Conservation (phyloP, 768 basidiomycete species). For the Amanita molliuscula region DNA sequence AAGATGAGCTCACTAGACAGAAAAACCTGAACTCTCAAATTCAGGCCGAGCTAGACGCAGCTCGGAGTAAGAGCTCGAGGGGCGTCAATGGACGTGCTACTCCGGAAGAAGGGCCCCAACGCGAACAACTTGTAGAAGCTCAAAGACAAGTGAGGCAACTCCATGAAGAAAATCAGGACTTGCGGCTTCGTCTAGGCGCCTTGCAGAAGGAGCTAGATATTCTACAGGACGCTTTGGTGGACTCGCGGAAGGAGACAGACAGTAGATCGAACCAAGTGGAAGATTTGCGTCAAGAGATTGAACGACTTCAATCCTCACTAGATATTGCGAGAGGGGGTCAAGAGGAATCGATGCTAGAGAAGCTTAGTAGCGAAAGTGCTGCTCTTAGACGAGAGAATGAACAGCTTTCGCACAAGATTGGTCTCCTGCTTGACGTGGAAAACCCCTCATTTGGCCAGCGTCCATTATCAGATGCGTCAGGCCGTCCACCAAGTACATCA, state of each 20-base stretch:
- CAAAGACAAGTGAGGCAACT: slow-evolving; percentile 70
- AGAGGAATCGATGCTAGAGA: slow-evolving; percentile 71
- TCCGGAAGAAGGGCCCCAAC: slow-evolving; percentile 69
- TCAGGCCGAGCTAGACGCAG: slow-evolving; percentile 72
- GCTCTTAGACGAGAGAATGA: slow-evolving; percentile 78
- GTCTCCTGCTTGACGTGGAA: slow-evolving; percentile 78
- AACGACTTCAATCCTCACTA: slow-evolving; percentile 63
- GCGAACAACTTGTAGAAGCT: slow-evolving; percentile 63
- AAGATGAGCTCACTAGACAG: slow-evolving; percentile 89
- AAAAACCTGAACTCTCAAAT: slow-evolving; percentile 72
- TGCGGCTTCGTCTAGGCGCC: slow-evolving; percentile 59
- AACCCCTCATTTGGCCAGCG: slow-evolving; percentile 59
- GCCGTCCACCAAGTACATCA: slow-evolving; percentile 59
- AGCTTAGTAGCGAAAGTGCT: slow-evolving; percentile 74
- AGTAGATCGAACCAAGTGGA: slow-evolving; percentile 67
- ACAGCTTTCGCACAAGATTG: slow-evolving; percentile 86
- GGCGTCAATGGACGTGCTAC: slow-evolving; percentile 67
- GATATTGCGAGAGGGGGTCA: slow-evolving; percentile 65
- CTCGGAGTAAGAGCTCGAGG: slow-evolving; percentile 49
- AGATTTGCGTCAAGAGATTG: slow-evolving; percentile 74
- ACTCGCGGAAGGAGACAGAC: slow-evolving; percentile 70
- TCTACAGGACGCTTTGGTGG: slow-evolving; percentile 58
- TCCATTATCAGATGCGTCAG: slow-evolving; percentile 49
- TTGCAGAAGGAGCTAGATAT: slow-evolving; percentile 69
- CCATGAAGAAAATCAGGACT: slow-evolving; percentile 64